Conservation (phyloP, 2,329 filamentous ascomycete genomes). For the Rachicladosporium sp. region DNA sequence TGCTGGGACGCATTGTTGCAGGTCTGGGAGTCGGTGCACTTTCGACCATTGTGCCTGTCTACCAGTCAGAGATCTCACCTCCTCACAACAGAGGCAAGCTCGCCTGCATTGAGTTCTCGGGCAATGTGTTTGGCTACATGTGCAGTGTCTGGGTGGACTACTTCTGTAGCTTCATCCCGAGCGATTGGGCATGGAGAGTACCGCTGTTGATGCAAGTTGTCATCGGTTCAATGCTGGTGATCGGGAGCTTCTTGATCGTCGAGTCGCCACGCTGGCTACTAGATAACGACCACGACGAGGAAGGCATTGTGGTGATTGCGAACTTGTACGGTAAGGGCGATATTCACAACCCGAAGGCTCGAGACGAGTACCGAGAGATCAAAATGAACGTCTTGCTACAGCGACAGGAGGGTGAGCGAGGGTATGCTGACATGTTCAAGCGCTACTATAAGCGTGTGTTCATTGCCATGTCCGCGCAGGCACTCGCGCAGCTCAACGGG, state of each 20-base stretch:
- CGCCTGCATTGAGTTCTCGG: conserved; percentile 95
- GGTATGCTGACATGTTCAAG: conserved; percentile 88
- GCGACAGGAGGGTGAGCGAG: conserved; percentile 86
- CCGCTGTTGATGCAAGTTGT: conserved; percentile 86
- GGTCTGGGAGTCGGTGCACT: conserved; percentile 40
- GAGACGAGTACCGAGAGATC: conserved; percentile 95
- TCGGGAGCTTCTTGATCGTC: conserved; percentile 85
- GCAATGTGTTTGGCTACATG: conserved; percentile 91
- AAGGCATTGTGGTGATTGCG: conserved; percentile 95
- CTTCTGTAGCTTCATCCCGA: conserved; percentile 82
- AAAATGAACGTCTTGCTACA: conserved; percentile 94
- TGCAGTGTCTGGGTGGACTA: conserved; percentile 99
- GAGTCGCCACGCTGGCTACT: conserved; percentile 96
- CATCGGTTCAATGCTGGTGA: conserved; percentile 75
- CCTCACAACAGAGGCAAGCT: conserved; percentile 92
- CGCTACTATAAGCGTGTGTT: conserved; percentile 85
- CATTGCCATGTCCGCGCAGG: conserved; percentile 97
- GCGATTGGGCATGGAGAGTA: conserved; percentile 76
- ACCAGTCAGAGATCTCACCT: conserved; percentile 55
- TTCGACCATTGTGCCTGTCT: conserved; percentile 41
- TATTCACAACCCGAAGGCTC: conserved; percentile 81
- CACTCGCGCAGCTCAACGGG: conserved; percentile 88
- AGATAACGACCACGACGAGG: conserved; percentile 95
- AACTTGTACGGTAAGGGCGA: conserved; percentile 94
- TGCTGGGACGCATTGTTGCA: conserved; percentile 38